Evolutionary conservation across 345 rosid genomes (phyloP).

Genomic region (Draba incana): DNA sequence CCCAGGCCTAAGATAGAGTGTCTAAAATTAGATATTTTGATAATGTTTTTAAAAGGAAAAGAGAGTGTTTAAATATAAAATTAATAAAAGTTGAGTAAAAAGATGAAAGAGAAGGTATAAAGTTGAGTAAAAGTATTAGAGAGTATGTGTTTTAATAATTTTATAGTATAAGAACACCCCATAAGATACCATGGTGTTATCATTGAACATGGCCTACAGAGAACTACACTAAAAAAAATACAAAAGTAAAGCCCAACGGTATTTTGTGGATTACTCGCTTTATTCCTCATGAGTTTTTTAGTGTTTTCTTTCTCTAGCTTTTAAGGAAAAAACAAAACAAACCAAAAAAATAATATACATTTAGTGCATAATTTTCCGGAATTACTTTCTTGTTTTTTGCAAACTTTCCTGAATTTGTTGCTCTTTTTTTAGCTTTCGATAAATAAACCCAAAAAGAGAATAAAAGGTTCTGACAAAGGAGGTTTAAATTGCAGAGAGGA

Average conservation of each 20-base stretch:
- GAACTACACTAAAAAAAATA: background rate
- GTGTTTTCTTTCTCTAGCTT: background rate
- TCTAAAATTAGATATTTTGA: too few relatives aligned
- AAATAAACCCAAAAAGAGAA: constrained; percentile 37
- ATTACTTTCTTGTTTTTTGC: background rate
- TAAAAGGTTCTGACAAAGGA: constrained; percentile 38
- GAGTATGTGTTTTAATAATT: too few relatives aligned
- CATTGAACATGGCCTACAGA: too few relatives aligned
- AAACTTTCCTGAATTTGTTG: background rate
- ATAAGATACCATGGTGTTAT: too few relatives aligned
- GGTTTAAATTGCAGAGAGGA: too few relatives aligned
- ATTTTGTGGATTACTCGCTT: constrained; percentile 5
- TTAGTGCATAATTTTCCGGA: constrained; percentile 7
- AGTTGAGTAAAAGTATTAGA: too few relatives aligned
- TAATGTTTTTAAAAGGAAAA: too few relatives aligned
- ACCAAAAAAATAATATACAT: background rate
- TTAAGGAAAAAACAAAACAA: background rate
- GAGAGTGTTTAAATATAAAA: too few relatives aligned
- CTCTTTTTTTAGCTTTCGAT: background rate
- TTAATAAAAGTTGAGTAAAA: too few relatives aligned
- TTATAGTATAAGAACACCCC: too few relatives aligned
- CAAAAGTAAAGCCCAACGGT: constrained; percentile 22
- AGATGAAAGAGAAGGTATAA: too few relatives aligned
- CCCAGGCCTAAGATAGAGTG: too few relatives aligned
- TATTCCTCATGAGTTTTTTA: background rate